phyloP scores from a whole-genome alignment of 768 basidiomycete genomes.

The Suillus fuscotomentosus region DNA sequence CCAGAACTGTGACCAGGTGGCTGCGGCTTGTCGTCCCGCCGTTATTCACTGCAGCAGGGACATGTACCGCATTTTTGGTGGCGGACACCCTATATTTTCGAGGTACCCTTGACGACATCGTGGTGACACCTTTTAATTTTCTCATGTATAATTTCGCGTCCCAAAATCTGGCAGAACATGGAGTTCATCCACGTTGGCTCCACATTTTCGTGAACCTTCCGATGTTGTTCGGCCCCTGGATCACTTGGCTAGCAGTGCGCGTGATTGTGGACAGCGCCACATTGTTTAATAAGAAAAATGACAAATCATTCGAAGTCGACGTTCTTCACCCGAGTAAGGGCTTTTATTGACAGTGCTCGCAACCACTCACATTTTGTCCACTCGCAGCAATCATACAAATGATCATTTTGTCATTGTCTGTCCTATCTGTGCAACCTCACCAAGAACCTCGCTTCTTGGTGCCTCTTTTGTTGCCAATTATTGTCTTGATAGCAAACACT shows the following conservation, averaged over 20 bases:
- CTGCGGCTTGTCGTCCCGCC: constrained; percentile 18
- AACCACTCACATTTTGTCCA: constrained; percentile 2
- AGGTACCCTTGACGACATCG: constrained; percentile 15
- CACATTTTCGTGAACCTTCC: constrained; percentile 39
- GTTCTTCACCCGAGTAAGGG: constrained; percentile 18
- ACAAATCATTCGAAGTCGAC: constrained; percentile 12
- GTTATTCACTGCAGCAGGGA: constrained; percentile 17
- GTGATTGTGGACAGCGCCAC: constrained; percentile 3
- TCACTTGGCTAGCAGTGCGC: constrained; percentile 23
- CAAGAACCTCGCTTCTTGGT: constrained; percentile 39
- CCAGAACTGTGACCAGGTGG: constrained; percentile 11
- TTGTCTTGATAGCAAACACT: constrained; percentile 27
- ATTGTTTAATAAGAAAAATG: constrained; percentile 6
- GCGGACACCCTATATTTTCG: constrained; percentile 35
- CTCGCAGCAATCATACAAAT: constrained; percentile 29
- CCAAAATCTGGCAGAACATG: constrained; percentile 37
- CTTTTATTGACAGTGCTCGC: not conserved
- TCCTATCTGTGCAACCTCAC: constrained; percentile 36
- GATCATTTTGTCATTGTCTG: constrained; percentile 25
- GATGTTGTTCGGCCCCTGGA: constrained; percentile 36
- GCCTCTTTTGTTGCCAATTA: constrained; percentile 33
- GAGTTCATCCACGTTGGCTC: constrained; percentile 40
- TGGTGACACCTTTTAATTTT: constrained; percentile 38
- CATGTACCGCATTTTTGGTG: constrained; percentile 18
- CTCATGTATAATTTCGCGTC: constrained; percentile 36